phyloP scores from a whole-genome alignment of 352 stramenopile genomes.

The Ophiocytium majus region DNA sequence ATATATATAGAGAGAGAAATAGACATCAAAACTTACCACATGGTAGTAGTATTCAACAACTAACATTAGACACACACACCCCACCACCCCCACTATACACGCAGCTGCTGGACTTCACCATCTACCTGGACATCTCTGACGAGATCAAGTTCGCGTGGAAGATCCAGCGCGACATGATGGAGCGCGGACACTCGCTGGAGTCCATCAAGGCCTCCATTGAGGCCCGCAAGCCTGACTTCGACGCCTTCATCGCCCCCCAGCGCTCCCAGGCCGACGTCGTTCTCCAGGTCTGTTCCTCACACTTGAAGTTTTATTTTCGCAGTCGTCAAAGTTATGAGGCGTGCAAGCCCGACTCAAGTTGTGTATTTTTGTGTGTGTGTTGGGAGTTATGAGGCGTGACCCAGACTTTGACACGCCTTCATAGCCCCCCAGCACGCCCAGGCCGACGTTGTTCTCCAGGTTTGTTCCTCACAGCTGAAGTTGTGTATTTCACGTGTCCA shows the following conservation, averaged over 20 bases:
- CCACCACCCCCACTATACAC: no score
- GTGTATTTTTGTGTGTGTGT: no score
- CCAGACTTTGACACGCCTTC: slow-evolving; percentile 75
- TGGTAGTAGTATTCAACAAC: no score
- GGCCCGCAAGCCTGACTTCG: slow-evolving; percentile 76
- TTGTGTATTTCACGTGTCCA: no score
- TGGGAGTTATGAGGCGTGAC: no score
- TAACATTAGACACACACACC: no score
- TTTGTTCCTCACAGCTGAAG: slow-evolving; percentile 71
- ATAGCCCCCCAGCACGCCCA: slow-evolving; percentile 73
- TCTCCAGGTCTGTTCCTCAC: slow-evolving; percentile 57
- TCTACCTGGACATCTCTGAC: slow-evolving; percentile 78
- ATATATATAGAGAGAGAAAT: no score
- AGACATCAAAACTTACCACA: no score
- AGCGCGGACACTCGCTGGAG: slow-evolving; percentile 75
- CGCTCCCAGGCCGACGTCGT: slow-evolving; percentile 70
- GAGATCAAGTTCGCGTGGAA: slow-evolving; percentile 83
- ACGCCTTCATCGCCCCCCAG: slow-evolving; percentile 76
- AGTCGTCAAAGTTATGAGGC: no score
- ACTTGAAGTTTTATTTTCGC: no score
- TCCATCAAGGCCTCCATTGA: slow-evolving; percentile 78
- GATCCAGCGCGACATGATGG: slow-evolving; percentile 79
- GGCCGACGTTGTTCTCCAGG: slow-evolving; percentile 73
- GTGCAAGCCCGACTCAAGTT: no score
- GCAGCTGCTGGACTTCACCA: slow-evolving; percentile 77